phyloP scores from a whole-genome alignment of 345 rosid species.

The Boechera stricta region DNA sequence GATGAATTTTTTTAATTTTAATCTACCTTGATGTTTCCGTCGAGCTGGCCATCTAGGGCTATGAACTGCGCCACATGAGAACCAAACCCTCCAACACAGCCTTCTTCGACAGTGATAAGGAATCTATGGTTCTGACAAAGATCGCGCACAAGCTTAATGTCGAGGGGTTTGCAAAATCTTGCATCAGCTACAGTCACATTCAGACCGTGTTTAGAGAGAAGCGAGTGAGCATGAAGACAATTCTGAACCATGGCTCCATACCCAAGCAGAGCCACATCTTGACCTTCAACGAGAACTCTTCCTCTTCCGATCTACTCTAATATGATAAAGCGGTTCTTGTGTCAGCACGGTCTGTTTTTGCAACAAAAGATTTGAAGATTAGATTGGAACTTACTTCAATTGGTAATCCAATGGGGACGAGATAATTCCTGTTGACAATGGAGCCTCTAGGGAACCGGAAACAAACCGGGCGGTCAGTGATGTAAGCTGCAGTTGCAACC shows the following conservation, averaged over 20 bases:
- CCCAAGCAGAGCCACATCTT: conserved; percentile 88
- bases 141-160: conserved; percentile 70
- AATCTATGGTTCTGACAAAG: conserved; percentile 71
- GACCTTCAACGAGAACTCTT: conserved; percentile 73
- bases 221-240: conserved; percentile 81
- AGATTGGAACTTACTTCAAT: conserved; percentile 63
- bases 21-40: conserved; percentile 73
- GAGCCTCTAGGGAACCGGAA: conserved; percentile 91
- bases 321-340: conserved; percentile 30
- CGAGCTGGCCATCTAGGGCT: conserved; percentile 91
- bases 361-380: background rate
- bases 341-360: conserved; percentile 24
- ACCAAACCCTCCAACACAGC: conserved; percentile 88
- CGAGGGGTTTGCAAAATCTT: conserved; percentile 95
- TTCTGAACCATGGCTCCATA: conserved; percentile 95
- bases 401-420: conserved; percentile 59
- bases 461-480: conserved; percentile 83
- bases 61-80: conserved; percentile 91
- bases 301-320: conserved; percentile 84
- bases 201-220: conserved; percentile 80
- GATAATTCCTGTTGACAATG: conserved; percentile 56
- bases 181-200: conserved; percentile 93
- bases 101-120: conserved; percentile 91
- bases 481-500: conserved; percentile 82
- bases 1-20: background rate